Evolutionary conservation across 1,284 basidiomycete genomes (phyloP), one percentile per base, ranked within the genome.

Genomic region (Puccinia coronata): DNA sequence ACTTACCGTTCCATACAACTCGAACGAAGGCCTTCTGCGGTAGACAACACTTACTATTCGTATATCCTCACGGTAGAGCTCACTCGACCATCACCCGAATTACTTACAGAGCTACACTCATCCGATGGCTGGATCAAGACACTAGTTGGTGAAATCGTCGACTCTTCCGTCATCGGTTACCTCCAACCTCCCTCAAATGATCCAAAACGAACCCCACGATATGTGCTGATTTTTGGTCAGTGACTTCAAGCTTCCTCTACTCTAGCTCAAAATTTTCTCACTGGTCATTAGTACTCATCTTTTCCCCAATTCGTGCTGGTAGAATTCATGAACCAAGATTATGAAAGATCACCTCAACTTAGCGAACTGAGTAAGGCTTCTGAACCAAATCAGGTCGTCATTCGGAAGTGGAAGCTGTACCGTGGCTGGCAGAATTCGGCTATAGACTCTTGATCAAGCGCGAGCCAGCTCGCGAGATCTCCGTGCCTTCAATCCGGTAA

Each of bases 1-100:
- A 87, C 86, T 57, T 86, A 85, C 78, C 74, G 83, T 43, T 82
- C 84, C 9, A 81, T 85, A 39, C 84, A 84, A 47, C 84, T n/a
- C 47, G 31, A 51, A 51, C 28, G 25, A 47, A 63, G 39, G 34
- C 59, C 16, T 41, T 39, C 31, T 18, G 43, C 63, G 39, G 20
- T n/a, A 20, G 23, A 67, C 36, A 47, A 76, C 61, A n/a, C 31
- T 2, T 76, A 65, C 47, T 23, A 36, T 63, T 36, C 74, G n/a
- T n/a, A 61, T 25, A 25, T 76, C 59, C 39, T 76, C 16, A 76
- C 74, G 20, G 74, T 76, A 34, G 74, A 76, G 59, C 39, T 63
- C 20, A 25, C 34, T 23, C 9, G 59, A 23, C 39, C 11, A 49
- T 76, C 61, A 2, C 14, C n/a, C 8, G 47, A 63, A 41, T 43